Conservation (phyloP, 352 stramenopile genomes). For the Globisporangium yorkense region DNA sequence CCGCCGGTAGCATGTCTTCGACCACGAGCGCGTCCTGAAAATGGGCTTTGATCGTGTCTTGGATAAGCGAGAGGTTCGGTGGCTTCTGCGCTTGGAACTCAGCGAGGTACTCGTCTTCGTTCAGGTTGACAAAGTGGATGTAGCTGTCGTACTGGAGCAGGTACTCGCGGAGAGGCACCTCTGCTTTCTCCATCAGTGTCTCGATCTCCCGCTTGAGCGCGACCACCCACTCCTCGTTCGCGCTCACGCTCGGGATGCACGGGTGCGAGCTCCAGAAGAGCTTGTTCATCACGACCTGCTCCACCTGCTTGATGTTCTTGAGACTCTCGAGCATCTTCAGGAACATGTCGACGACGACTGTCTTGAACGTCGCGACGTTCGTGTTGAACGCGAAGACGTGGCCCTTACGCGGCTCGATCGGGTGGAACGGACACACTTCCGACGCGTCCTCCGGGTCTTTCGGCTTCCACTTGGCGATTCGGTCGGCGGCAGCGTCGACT, state of each 20-base stretch:
- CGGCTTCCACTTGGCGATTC: constrained; percentile 49
- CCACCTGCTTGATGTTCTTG: constrained; percentile 84
- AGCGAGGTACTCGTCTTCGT: constrained; percentile 80
- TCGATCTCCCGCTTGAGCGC: constrained; percentile 54
- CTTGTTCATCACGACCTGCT: constrained; percentile 92
- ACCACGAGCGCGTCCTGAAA: constrained; percentile 48
- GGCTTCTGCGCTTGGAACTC: constrained; percentile 73
- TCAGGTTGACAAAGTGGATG: constrained; percentile 87
- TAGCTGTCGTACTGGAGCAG: constrained; percentile 78
- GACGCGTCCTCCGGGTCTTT: constrained; percentile 67
- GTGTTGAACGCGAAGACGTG: constrained; percentile 68
- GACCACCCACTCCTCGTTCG: constrained; percentile 84
- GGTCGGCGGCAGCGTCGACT: constrained; percentile 40
- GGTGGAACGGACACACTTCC: constrained; percentile 48
- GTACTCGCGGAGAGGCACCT: constrained; percentile 66
- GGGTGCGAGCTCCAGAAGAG: constrained; percentile 93
- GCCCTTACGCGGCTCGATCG: constrained; percentile 37
- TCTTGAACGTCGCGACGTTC: constrained; percentile 52
- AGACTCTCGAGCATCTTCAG: constrained; percentile 77
- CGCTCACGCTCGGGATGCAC: constrained; percentile 74
- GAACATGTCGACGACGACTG: constrained; percentile 57
- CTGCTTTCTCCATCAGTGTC: constrained; percentile 48
- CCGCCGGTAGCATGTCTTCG: constrained; percentile 51
- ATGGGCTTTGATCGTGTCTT: constrained; percentile 77
- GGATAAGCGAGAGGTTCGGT: constrained; percentile 58